These are phyloP conservation scores for Lentinula lateritia DNA, from an alignment of 768 basidiomycete genomes.

Conservation along the genomic window DNA sequence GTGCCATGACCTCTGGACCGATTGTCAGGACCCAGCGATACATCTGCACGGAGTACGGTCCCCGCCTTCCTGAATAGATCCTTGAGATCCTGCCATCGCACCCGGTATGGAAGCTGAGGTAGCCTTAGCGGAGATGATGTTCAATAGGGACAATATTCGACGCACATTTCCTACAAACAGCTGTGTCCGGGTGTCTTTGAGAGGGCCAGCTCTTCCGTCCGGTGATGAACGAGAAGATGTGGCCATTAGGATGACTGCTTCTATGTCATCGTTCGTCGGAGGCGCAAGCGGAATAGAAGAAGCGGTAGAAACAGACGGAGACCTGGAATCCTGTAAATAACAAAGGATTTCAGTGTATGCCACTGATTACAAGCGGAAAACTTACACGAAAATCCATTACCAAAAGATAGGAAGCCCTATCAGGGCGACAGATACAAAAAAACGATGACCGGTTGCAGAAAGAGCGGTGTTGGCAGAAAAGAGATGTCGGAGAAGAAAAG, in stretches of 20 bases:
- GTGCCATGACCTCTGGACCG: constrained; percentile 92
- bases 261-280: constrained; percentile 81
- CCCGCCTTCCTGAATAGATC: constrained; percentile 96
- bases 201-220: constrained; percentile 40
- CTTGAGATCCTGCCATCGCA: constrained; percentile 99
- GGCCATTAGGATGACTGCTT: constrained; percentile 89
- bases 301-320: constrained; percentile 10
- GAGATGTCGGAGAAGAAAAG: not conserved
- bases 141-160: constrained; percentile 9
- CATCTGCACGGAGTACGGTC: constrained; percentile 76
- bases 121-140: constrained; percentile 3
- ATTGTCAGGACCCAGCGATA: constrained; percentile 82
- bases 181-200: constrained; percentile 87
- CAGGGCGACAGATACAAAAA: not conserved
- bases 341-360: not conserved
- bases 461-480: not conserved
- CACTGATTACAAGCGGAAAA: not conserved
- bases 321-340: constrained; percentile 5
- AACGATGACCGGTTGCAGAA: not conserved
- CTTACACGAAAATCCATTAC: constrained; percentile 17
- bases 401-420: constrained; percentile 11
- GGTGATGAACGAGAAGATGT: constrained; percentile 58
- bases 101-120: constrained; percentile 84
- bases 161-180: constrained; percentile 94
- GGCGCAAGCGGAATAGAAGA: constrained; percentile 12